A percentile compares a stretch with the other conserved stretches of the same genome.
These are phyloP conservation scores for Candida mattraensis DNA, from an alignment of 805 yeast species.

Conservation along the genomic window DNA sequence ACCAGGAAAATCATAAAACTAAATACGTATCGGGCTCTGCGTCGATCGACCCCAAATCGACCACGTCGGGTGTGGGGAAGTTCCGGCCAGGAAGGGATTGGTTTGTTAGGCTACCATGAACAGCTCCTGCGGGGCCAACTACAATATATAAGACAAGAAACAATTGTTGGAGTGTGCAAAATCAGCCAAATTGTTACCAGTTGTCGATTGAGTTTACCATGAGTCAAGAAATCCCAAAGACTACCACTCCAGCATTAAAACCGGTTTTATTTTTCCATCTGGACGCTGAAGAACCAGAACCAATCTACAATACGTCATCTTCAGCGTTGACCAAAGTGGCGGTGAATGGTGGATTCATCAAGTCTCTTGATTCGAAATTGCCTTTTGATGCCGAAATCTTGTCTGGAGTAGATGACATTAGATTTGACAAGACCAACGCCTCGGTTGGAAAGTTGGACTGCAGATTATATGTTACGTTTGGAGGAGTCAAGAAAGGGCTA, in stretches of 20 bases:
- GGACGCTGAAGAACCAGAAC: conserved; percentile 34
- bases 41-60: too few species aligned
- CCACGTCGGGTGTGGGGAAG: too few species aligned
- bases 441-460: conserved; percentile 43
- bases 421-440: conserved; percentile 32
- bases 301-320: conserved; percentile 28
- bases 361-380: conserved; percentile 36
- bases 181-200: too few species aligned
- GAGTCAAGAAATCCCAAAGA: conserved; percentile 17
- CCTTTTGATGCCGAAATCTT: conserved; percentile 40
- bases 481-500: conserved; percentile 38
- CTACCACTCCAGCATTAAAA: conserved; percentile 29
- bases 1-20: too few species aligned
- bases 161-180: too few species aligned
- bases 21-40: too few species aligned
- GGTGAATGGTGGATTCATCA: conserved; percentile 37
- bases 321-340: conserved; percentile 31
- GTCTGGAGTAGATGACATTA: conserved; percentile 51
- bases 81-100: too few species aligned
- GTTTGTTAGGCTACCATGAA: too few species aligned
- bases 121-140: too few species aligned
- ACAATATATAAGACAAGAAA: too few species aligned
- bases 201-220: too few species aligned
- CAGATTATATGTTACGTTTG: conserved; percentile 40
- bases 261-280: conserved; percentile 41